phyloP scores from a whole-genome alignment of 129 eudicot genomes.

The Smallanthus sonchifolius region DNA sequence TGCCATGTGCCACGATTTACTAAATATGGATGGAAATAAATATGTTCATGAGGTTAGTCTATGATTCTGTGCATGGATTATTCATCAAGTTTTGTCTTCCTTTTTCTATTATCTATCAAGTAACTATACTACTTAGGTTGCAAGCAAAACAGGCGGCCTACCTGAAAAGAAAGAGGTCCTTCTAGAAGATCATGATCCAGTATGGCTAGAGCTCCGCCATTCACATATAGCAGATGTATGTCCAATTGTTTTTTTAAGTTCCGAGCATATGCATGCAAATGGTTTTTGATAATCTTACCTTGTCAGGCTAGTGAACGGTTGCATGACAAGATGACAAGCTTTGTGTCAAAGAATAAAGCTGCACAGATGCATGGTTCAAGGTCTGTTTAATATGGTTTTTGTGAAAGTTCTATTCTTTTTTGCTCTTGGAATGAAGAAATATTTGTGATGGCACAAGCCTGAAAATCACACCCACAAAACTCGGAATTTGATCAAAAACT shows the following conservation, averaged over 20 bases:
- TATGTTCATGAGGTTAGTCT: constrained; percentile 82
- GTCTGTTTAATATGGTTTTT: constrained; percentile 34
- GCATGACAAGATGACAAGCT: constrained; percentile 91
- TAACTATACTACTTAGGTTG: constrained; percentile 58
- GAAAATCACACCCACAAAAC: no score
- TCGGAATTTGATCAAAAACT: no score
- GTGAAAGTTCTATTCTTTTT: neutral
- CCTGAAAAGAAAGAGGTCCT: constrained; percentile 95
- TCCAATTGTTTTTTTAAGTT: neutral
- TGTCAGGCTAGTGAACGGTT: constrained; percentile 92
- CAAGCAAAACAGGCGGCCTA: constrained; percentile 72
- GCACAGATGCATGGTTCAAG: constrained; percentile 89
- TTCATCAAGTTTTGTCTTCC: constrained; percentile 9
- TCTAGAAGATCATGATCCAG: constrained; percentile 93
- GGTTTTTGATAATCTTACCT: constrained; percentile 27
- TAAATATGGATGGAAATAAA: constrained; percentile 85
- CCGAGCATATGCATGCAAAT: neutral
- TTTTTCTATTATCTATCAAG: constrained; percentile 29
- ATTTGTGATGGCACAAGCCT: neutral
- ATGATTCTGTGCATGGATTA: constrained; percentile 12
- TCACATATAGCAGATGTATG: constrained; percentile 97
- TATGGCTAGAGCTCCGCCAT: constrained; percentile 98
- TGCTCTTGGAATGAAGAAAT: neutral
- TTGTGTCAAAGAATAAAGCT: constrained; percentile 83
- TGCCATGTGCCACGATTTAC: constrained; percentile 95